These are phyloP conservation scores for Guadua angustifolia DNA, from an alignment of 176 grass and related monocot genomes.

Conservation along the genomic window DNA sequence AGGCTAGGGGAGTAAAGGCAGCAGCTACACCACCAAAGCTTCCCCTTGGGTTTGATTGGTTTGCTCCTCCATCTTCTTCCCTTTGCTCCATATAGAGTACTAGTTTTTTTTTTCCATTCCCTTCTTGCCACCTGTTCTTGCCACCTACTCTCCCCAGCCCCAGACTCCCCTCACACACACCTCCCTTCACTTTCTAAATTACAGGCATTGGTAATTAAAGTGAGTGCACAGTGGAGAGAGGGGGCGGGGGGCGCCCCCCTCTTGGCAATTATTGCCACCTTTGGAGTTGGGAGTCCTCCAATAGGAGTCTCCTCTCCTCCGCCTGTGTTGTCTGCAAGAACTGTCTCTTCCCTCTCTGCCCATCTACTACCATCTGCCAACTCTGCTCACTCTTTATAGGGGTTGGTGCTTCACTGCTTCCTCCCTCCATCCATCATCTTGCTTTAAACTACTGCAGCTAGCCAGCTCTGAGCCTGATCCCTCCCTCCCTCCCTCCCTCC, in stretches of 20 bases:
- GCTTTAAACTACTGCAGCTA: constrained; percentile 31
- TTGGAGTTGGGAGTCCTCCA: constrained; percentile 64
- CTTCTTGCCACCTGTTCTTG: neutral
- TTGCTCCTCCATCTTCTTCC: neutral
- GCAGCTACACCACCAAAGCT: neutral
- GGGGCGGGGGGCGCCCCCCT: constrained; percentile 28
- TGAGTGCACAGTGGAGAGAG: constrained; percentile 36
- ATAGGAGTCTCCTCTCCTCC: constrained; percentile 59
- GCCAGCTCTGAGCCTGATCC: neutral
- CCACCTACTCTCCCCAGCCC: constrained; percentile 8
- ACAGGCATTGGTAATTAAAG: constrained; percentile 41
- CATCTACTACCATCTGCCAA: neutral
- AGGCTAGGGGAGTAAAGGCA: neutral
- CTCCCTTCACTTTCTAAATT: neutral
- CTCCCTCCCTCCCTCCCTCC: too few species aligned
- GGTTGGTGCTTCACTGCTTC: constrained; percentile 31
- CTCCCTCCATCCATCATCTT: neutral
- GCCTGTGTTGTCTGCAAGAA: constrained; percentile 56
- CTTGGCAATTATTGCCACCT: constrained; percentile 63
- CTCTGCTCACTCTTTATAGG: neutral
- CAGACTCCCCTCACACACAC: neutral
- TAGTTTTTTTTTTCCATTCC: neutral
- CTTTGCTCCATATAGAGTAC: neutral
- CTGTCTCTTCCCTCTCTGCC: constrained; percentile 19
- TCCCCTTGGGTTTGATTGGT: neutral